A percentile compares a stretch with the other conserved stretches of the same genome.
Conservation (phyloP, 2,329 filamentous ascomycete genomes). For the Penicillium brasilianum region DNA sequence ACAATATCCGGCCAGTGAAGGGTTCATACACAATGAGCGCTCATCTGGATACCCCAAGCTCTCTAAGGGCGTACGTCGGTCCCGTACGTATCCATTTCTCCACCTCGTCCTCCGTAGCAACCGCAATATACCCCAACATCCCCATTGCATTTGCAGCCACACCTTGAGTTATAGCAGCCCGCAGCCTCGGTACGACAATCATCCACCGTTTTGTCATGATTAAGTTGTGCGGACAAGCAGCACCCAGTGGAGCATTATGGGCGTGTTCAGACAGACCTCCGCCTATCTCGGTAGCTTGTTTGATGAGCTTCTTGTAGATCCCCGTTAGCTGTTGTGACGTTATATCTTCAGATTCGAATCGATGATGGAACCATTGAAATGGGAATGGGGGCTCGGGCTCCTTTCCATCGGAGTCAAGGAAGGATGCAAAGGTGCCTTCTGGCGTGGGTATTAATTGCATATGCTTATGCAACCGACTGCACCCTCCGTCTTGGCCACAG, state of each 20-base stretch:
- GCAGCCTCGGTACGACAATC: slow-evolving; percentile 4
- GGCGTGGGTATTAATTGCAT: slow-evolving; percentile 10
- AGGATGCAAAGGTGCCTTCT: background rate
- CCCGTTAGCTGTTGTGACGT: background rate
- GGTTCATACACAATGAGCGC: background rate
- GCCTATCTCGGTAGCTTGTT: background rate
- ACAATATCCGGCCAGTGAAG: too few species aligned
- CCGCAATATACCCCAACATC: background rate
- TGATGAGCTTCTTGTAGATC: background rate
- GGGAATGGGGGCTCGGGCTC: background rate
- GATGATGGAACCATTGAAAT: slow-evolving; percentile 2
- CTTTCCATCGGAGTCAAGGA: background rate
- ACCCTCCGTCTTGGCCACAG: slow-evolving; percentile 12
- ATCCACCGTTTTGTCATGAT: slow-evolving; percentile 10
- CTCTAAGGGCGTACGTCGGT: background rate
- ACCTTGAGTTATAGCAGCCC: slow-evolving; percentile 1
- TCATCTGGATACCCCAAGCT: slow-evolving; percentile 2
- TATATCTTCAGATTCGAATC: background rate
- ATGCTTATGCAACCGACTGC: slow-evolving; percentile 13
- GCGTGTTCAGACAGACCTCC: background rate
- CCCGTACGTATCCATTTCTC: slow-evolving; percentile 1
- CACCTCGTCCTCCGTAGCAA: background rate
- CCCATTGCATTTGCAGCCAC: slow-evolving; percentile 2
- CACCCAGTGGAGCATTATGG: background rate
- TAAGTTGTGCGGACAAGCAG: slow-evolving; percentile 10